These are phyloP conservation scores for Hypoxylon intermedium DNA, from an alignment of 495 filamentous ascomycete genomes.

Conservation along the genomic window DNA sequence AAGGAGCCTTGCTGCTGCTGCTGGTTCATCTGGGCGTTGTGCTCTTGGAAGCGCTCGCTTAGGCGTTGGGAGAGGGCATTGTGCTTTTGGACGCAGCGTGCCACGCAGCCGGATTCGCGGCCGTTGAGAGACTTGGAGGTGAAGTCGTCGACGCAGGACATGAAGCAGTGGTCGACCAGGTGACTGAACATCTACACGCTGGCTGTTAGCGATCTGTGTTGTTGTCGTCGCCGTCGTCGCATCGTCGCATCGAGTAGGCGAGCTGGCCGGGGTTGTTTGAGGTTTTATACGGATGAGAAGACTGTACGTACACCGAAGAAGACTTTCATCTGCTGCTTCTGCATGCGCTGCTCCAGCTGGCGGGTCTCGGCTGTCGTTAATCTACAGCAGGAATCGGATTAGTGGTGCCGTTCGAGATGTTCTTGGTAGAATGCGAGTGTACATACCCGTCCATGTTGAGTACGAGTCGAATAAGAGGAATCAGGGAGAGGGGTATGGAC, in stretches of 20 bases:
- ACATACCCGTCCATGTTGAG: conserved; percentile 40
- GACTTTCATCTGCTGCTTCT: conserved; percentile 97
- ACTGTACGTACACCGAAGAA: conserved; percentile 83
- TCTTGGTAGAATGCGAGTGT: not conserved
- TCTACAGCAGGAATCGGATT: conserved; percentile 35
- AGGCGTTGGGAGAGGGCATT: conserved; percentile 86
- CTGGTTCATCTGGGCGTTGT: conserved; percentile 82
- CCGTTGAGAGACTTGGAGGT: conserved; percentile 89
- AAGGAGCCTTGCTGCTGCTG: conserved; percentile 58
- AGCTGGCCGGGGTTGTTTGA: not conserved
- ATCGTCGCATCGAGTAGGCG: not conserved
- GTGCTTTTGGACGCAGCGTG: conserved; percentile 94
- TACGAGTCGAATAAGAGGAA: not conserved
- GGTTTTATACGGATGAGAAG: not conserved
- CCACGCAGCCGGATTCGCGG: conserved; percentile 87
- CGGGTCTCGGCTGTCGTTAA: conserved; percentile 85
- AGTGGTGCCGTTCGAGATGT: conserved; percentile 6
- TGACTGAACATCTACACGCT: conserved; percentile 86
- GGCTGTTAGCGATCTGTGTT: conserved; percentile 10
- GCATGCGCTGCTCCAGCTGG: conserved; percentile 89
- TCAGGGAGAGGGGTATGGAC: not conserved
- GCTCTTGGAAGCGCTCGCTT: conserved; percentile 91
- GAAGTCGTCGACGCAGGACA: conserved; percentile 97
- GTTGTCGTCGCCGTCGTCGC: too few relatives aligned
- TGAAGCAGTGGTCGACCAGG: conserved; percentile 94